Base-by-base conservation (phyloP, 129 eudicot genomes). In the Helianthus tuberosus region DNA sequence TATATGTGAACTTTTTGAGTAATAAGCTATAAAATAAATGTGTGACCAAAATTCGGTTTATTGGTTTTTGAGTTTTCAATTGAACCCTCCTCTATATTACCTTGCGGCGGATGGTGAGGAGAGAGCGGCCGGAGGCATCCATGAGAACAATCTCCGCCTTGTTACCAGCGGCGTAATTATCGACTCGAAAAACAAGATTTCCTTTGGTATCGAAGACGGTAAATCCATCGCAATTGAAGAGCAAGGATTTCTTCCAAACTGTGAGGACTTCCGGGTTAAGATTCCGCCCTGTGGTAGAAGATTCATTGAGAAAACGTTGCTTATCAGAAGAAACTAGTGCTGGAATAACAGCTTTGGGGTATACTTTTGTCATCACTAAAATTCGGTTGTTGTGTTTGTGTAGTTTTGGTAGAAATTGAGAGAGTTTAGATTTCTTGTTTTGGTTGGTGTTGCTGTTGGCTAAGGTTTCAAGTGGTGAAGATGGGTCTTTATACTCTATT, bases 41-140 rank as follows among this genome's bases (percentile, higher is more conserved):
- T 43, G 47, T 43, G 10, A 43, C 47, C 2, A 43, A 9, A 43
- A 43, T 43, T 43, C 47, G 11, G 47, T 43, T 43, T 43, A 43
- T 43, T 6, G 0, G 10, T 43, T 43, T 43, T 43, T 43, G 47
- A 43, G 47, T 43, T 43, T 43, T 43, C 2, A 43, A 43, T 43
- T 43, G 2, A 43, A 6, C 10, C 2, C 10, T 43, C 47, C 10
- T 5, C 47, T 43, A 43, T 43, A 43, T 29, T 75, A 87, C 94
- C 94, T 90, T 87, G 35, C 85, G 88, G 47, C 97, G 94, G 65
- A 88, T 86, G 82, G 94, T 91, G 71, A 88, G 83, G 38, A 91
- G 86, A 53, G 91, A 83, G 38, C 55, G 75, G 64, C 94, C 97
- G 14, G 75, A 69, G 53, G 83, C 87, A 41, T 88, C 89, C 97